phyloP scores from a whole-genome alignment of 2,329 filamentous ascomycete species.

The Penicillium frequentans region DNA sequence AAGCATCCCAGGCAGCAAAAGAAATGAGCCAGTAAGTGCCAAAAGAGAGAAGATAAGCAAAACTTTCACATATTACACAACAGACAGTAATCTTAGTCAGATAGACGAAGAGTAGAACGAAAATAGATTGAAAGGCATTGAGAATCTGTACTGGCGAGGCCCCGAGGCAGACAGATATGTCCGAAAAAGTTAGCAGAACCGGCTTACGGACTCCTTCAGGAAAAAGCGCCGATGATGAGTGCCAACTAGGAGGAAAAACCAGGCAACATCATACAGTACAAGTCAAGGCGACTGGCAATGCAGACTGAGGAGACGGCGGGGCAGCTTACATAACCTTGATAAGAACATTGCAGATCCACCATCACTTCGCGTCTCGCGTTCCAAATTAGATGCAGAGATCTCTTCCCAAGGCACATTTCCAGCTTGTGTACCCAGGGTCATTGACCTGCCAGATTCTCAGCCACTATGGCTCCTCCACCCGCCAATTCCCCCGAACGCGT shows the following conservation, averaged over 20 bases:
- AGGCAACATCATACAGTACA: not conserved
- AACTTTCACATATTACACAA: not conserved
- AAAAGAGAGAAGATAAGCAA: not conserved
- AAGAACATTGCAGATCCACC: not conserved
- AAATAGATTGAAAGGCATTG: too few relatives aligned
- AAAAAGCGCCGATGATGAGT: not conserved
- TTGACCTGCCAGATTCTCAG: not conserved
- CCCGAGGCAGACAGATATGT: too few relatives aligned
- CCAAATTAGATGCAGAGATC: not conserved
- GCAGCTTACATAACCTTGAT: not conserved
- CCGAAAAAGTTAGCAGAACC: too few relatives aligned
- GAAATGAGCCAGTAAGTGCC: not conserved
- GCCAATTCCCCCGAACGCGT: constrained; percentile 20
- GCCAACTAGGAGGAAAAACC: not conserved
- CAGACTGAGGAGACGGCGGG: not conserved
- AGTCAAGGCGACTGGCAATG: not conserved
- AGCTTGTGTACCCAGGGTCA: not conserved
- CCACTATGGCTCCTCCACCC: constrained; percentile 8
- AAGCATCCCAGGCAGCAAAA: not conserved
- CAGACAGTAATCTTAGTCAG: not conserved
- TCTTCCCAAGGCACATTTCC: too few relatives aligned
- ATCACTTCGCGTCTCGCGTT: not conserved
- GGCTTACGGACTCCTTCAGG: too few relatives aligned
- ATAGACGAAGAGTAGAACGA: too few relatives aligned
- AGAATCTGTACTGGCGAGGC: too few relatives aligned